phyloP scores from a whole-genome alignment of 495 filamentous ascomycete species.

The Penicillium goetzii region DNA sequence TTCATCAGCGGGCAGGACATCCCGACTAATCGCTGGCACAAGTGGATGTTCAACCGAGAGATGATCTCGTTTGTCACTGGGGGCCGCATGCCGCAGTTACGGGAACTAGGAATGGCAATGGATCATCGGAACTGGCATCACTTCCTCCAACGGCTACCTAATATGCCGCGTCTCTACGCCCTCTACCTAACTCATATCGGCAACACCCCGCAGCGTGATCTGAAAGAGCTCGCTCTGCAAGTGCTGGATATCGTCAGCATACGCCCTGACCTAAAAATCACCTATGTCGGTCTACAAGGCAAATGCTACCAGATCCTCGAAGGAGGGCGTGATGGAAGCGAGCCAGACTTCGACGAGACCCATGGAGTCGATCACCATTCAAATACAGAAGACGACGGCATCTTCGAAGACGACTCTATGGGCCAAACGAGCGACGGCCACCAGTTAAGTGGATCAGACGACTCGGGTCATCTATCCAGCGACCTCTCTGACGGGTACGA shows the following conservation, averaged over 20 bases:
- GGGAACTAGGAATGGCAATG: slow-evolving; percentile 76
- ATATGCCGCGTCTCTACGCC: slow-evolving; percentile 73
- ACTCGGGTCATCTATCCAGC: slow-evolving; percentile 42
- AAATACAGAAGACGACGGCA: slow-evolving; percentile 42
- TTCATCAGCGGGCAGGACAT: slow-evolving; percentile 37
- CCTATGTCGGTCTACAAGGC: slow-evolving; percentile 75
- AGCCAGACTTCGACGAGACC: slow-evolving; percentile 37
- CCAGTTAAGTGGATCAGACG: slow-evolving; percentile 48
- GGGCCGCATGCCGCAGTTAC: slow-evolving; percentile 76
- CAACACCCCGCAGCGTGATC: slow-evolving; percentile 60
- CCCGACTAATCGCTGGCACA: slow-evolving; percentile 56
- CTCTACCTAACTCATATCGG: slow-evolving; percentile 78
- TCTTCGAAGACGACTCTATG: slow-evolving; percentile 47
- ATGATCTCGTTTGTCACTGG: slow-evolving; percentile 79
- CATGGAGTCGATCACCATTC: slow-evolving; percentile 45
- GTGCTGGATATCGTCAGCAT: slow-evolving; percentile 85
- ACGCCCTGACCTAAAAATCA: slow-evolving; percentile 81
- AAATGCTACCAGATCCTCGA: slow-evolving; percentile 94
- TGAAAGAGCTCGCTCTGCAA: slow-evolving; percentile 78
- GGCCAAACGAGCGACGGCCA: slow-evolving; percentile 46
- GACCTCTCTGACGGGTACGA: slow-evolving; percentile 56
- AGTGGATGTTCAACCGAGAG: slow-evolving; percentile 79
- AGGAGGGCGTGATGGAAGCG: slow-evolving; percentile 54
- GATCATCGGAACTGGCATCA: slow-evolving; percentile 90
- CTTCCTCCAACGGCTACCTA: slow-evolving; percentile 81